These are phyloP conservation scores for Cladosporium cucumerinum DNA, from an alignment of 2,329 filamentous ascomycete genomes.

Conservation along the genomic window DNA sequence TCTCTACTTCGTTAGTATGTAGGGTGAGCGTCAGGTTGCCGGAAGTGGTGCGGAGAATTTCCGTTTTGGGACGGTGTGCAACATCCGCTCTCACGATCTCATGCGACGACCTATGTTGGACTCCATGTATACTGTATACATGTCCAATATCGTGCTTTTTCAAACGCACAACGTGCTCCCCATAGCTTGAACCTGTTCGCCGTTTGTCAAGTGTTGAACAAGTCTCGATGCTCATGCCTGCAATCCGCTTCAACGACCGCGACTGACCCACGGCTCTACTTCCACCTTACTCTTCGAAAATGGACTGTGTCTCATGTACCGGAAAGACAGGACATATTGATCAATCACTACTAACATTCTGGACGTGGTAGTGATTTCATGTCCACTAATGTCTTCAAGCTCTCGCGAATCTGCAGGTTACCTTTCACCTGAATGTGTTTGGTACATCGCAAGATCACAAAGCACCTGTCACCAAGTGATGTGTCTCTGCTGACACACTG, in stretches of 20 bases:
- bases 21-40: background rate
- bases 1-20: background rate
- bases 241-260: background rate
- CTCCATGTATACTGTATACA: background rate
- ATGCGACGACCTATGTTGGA: background rate
- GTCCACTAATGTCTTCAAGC: background rate
- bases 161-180: background rate
- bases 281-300: background rate
- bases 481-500: background rate
- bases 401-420: background rate
- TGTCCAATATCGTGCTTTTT: background rate
- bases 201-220: background rate
- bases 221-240: background rate
- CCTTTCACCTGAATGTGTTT: background rate
- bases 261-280: background rate
- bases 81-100: background rate
- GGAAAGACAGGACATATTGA: background rate
- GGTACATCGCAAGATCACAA: background rate
- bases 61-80: background rate
- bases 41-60: conserved; percentile 10
- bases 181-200: background rate
- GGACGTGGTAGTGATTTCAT: background rate
- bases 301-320: background rate
- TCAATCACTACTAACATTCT: background rate
- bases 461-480: background rate